phyloP scores from a whole-genome alignment of 352 stramenopile genomes.

The Phytopythium sindhum region DNA sequence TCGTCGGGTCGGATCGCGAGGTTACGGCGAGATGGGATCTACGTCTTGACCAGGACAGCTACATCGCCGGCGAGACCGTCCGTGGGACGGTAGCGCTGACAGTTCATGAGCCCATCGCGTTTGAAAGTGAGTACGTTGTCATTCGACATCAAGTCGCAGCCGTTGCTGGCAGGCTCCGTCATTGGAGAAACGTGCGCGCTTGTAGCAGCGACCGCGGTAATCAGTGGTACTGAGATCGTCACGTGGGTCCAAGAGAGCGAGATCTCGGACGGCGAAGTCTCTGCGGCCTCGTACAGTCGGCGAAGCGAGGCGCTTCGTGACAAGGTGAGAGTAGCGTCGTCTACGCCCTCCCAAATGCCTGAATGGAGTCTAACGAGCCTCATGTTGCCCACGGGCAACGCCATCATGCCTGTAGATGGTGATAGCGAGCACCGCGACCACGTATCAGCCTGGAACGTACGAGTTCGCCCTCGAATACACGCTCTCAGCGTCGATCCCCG shows the following conservation, averaged over 20 bases:
- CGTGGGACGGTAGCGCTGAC: not conserved
- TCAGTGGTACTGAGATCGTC: not conserved
- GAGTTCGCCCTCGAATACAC: constrained; percentile 19
- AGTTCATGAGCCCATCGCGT: not conserved
- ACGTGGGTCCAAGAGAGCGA: constrained; percentile 5
- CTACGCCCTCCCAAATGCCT: not conserved
- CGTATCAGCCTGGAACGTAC: constrained; percentile 14
- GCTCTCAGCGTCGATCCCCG: constrained; percentile 10
- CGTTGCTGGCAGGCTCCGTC: not conserved
- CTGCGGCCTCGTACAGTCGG: not conserved
- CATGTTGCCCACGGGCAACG: too few species aligned
- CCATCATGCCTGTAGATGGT: not conserved
- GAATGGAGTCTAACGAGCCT: not conserved
- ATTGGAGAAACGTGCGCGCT: not conserved
- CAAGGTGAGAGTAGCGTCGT: not conserved
- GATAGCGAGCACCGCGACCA: not conserved
- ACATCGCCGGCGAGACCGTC: constrained; percentile 3
- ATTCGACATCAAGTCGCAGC: not conserved
- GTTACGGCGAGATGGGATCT: not conserved
- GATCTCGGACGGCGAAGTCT: not conserved
- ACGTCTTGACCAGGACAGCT: not conserved
- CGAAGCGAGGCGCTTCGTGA: constrained; percentile 1
- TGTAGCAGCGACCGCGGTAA: not conserved
- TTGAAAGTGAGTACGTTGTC: not conserved
- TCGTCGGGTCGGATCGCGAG: not conserved